These are phyloP conservation scores for Asparagopsis taxiformis DNA, from an alignment of 31 red algal genomes.

Conservation along the genomic window DNA sequence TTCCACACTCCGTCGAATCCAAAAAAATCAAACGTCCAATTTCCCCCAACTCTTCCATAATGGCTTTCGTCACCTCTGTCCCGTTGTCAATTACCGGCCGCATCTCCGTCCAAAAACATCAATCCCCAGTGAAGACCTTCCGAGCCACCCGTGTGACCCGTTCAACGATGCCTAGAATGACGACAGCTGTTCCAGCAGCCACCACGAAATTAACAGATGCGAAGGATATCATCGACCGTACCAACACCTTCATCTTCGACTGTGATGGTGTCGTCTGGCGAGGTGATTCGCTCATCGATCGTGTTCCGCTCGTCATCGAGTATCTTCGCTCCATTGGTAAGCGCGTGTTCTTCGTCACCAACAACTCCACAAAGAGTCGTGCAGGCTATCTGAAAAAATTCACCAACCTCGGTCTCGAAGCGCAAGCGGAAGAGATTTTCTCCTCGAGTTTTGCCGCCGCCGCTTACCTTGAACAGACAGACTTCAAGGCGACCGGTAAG, in stretches of 20 bases:
- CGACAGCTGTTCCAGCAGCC: conserved; percentile 7
- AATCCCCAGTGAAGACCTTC: too few species aligned
- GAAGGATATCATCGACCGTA: conserved; percentile 51
- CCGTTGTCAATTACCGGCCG: too few species aligned
- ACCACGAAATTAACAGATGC: conserved; percentile 28
- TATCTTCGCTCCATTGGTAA: conserved; percentile 83
- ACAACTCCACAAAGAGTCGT: conserved; percentile 98
- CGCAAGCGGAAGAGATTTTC: conserved; percentile 95
- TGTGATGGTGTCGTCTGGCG: conserved; percentile 99
- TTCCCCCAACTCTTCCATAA: neutral
- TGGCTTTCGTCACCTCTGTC: neutral
- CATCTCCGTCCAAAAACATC: too few species aligned
- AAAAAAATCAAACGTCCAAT: too few species aligned
- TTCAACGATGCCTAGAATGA: neutral
- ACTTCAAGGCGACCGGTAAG: conserved; percentile 93
- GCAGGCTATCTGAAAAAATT: conserved; percentile 98
- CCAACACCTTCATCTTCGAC: conserved; percentile 93
- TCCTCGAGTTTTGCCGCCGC: conserved; percentile 98
- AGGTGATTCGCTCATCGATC: conserved; percentile 90
- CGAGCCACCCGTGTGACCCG: neutral
- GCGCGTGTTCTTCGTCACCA: conserved; percentile 98
- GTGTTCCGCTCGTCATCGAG: conserved; percentile 77
- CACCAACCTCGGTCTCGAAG: conserved; percentile 84
- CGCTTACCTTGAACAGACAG: conserved; percentile 89
- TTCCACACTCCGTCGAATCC: too few species aligned